A percentile compares a stretch with the other conserved stretches of the same genome.
These are phyloP conservation scores for Fagopyrum esculentum DNA, from an alignment of 148 eudicot species.

Conservation along the genomic window DNA sequence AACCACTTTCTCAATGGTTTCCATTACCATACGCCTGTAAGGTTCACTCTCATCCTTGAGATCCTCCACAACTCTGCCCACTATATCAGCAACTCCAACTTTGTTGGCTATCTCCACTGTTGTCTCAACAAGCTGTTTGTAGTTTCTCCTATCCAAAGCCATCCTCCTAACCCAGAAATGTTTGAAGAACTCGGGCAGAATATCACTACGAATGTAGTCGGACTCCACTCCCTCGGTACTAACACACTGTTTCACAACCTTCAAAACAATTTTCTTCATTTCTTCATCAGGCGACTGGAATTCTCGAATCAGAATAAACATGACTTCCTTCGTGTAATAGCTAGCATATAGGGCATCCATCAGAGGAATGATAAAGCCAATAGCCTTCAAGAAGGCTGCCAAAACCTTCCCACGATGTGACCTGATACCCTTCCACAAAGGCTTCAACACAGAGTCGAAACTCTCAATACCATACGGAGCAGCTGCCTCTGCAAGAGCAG, in stretches of 20 bases:
- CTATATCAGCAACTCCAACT: constrained; percentile 94
- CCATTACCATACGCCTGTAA: constrained; percentile 97
- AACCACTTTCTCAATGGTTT: constrained; percentile 95
- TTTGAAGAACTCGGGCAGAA: constrained; percentile 86
- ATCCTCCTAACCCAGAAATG: constrained; percentile 96
- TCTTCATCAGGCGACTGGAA: constrained; percentile 99
- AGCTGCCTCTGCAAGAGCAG: constrained; percentile 98
- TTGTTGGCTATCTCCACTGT: constrained; percentile 95
- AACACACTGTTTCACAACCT: constrained; percentile 98
- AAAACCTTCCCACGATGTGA: constrained; percentile 96
- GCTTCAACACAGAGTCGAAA: constrained; percentile 94
- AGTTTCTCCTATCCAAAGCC: constrained; percentile 95
- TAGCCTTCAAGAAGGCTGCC: constrained; percentile 95
- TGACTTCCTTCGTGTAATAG: constrained; percentile 94
- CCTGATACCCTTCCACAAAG: constrained; percentile 96
- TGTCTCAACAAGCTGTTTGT: constrained; percentile 87
- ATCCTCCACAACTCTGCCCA: constrained; percentile 89
- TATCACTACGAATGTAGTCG: constrained; percentile 77
- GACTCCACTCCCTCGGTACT: constrained; percentile 97
- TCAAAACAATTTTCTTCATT: constrained; percentile 96
- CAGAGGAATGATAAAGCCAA: constrained; percentile 90
- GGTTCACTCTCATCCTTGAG: constrained; percentile 98
- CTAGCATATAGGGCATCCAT: constrained; percentile 99
- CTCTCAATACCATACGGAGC: constrained; percentile 99
- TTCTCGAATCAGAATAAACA: constrained; percentile 85